A percentile compares a stretch with the other conserved stretches of the same genome.
Conservation (phyloP, 2,329 filamentous ascomycete species). For the Xylariaceae sp. region DNA sequence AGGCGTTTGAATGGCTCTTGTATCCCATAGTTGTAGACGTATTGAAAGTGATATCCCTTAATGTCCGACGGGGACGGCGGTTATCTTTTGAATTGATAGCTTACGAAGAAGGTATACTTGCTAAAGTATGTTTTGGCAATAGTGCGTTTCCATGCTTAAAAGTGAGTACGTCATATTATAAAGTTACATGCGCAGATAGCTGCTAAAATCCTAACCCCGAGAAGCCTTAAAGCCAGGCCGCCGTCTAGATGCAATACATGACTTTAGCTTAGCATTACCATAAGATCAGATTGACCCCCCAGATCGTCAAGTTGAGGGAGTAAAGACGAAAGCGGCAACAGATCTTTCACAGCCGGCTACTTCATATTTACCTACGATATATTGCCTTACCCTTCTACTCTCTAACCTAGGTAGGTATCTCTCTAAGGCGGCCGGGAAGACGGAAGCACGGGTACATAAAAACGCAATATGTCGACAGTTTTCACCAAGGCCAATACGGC, state of each 20-base stretch:
- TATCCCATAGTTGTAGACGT: slow-evolving; percentile 3
- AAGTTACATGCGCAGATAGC: slow-evolving; percentile 11
- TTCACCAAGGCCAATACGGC: slow-evolving; percentile 66
- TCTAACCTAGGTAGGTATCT: too few species aligned
- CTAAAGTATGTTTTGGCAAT: too few species aligned
- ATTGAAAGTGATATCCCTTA: slow-evolving; percentile 11
- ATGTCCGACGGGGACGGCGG: not conserved
- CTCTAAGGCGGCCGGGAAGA: too few species aligned
- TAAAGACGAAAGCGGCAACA: not conserved
- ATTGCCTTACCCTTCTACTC: too few species aligned
- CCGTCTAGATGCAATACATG: too few species aligned
- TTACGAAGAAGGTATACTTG: too few species aligned
- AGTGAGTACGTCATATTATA: slow-evolving; percentile 22
- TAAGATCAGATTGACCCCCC: not conserved
- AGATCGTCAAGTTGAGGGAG: not conserved
- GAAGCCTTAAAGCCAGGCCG: not conserved
- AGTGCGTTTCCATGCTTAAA: too few species aligned
- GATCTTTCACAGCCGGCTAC: not conserved
- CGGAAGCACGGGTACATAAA: too few species aligned
- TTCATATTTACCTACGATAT: not conserved
- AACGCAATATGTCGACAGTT: slow-evolving; percentile 44
- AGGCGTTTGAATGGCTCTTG: slow-evolving; percentile 15
- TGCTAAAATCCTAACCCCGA: slow-evolving; percentile 34
- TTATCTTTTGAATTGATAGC: too few species aligned
- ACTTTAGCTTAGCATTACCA: slow-evolving; percentile 5